phyloP scores from a whole-genome alignment of 2,329 filamentous ascomycete species.

The Graphiopsis chlorocephala region DNA sequence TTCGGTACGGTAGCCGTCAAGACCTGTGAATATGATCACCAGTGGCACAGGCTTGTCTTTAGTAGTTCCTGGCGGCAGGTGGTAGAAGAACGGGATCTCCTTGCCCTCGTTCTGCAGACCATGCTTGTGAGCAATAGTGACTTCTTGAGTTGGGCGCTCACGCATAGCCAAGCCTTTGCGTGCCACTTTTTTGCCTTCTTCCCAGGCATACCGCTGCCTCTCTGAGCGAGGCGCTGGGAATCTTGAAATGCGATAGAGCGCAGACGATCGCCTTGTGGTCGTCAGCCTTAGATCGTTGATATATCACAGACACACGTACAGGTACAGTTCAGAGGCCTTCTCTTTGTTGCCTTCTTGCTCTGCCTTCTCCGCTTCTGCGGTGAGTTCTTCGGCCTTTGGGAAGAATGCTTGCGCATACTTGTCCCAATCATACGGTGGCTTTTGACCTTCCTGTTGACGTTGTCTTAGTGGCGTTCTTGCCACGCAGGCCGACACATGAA shows the following conservation, averaged over 20 bases:
- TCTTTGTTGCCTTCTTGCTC: constrained; percentile 48
- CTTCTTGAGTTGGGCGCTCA: constrained; percentile 59
- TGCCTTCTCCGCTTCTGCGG: constrained; percentile 51
- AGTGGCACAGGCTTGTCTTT: constrained; percentile 47
- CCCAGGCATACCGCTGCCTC: constrained; percentile 61
- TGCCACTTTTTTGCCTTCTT: constrained; percentile 62
- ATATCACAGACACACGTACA: constrained; percentile 37
- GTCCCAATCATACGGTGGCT: constrained; percentile 62
- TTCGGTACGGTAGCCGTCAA: constrained; percentile 60
- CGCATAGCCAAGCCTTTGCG: constrained; percentile 53
- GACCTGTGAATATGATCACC: constrained; percentile 56
- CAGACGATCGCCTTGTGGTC: constrained; percentile 56
- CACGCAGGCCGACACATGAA: neutral
- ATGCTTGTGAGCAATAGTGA: constrained; percentile 59
- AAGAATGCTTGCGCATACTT: constrained; percentile 63
- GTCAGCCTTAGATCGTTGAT: constrained; percentile 17
- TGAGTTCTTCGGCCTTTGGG: constrained; percentile 58
- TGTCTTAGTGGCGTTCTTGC: neutral
- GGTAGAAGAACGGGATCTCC: constrained; percentile 63
- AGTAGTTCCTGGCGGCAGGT: constrained; percentile 52
- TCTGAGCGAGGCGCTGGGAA: constrained; percentile 58
- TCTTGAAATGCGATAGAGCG: constrained; percentile 69
- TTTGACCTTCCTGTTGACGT: constrained; percentile 50
- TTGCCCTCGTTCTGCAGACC: constrained; percentile 51
- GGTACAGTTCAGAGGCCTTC: constrained; percentile 60